Evolutionary conservation across 768 basidiomycete species (phyloP), one percentile per base, ranked within the genome.

Genomic region (Candolleomyces eurysporus): DNA sequence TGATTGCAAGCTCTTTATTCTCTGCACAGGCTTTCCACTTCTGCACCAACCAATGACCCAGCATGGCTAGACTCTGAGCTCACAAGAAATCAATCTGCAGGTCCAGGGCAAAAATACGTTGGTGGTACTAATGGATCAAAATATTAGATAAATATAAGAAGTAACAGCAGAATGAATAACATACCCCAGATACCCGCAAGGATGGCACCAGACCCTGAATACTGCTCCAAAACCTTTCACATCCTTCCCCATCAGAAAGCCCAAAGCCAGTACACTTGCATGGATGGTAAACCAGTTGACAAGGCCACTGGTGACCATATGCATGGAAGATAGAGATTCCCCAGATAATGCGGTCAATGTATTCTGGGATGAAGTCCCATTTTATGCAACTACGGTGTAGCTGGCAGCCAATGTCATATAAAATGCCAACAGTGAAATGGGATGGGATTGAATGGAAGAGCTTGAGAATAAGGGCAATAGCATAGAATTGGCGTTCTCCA

Each of bases 221-320:
- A 4, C 26, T 26, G 26, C 26, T 26, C 26, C 26, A 26, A 26
- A 26, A 26, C 26, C 26, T 26, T 26, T 26, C 26, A 4, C 26
- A 26, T 26, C 26, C 26, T 4, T 26, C 26, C 26, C 26, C 26
- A 26, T 26, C 26, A 26, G 26, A 26, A 2, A 26, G 26, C 2
- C 26, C 73, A 63, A 69, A 69, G 3, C 71, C 69, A 3, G 31
- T 4, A 30, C 69, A 59, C 48, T 70, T 68, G 3, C 69, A 53
- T 4, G 75, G 76, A 55, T 76, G 70, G 63, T 67, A 75, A 4
- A 70, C 58, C 2, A 75, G 13, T 48, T 74, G 71, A 59, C 73
- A 76, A 3, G 68, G 64, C 76, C 75, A 77, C 26, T 73, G 65
- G 51, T 76, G 76, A 1, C 74, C 70, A 45, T 71, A 77, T 5